A percentile compares a stretch with the other conserved stretches of the same genome.
Conservation (phyloP, 2,329 filamentous ascomycete species). For the Akanthomyces dipterigenus region DNA sequence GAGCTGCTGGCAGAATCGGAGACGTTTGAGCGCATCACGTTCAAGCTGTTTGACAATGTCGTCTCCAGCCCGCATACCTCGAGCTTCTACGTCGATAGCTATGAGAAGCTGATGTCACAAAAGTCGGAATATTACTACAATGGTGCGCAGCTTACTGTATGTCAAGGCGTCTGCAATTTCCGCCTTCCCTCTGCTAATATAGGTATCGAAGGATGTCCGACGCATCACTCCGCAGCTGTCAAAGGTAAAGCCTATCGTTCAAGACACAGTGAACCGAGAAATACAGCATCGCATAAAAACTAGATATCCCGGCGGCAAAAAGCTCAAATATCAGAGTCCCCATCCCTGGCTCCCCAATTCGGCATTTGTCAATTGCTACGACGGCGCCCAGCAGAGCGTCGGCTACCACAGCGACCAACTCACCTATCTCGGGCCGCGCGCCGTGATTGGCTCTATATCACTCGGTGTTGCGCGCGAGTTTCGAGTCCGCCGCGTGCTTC, state of each 20-base stretch:
- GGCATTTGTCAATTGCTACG: constrained; percentile 91
- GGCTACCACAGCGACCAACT: constrained; percentile 91
- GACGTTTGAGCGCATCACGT: constrained; percentile 63
- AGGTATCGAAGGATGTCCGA: constrained; percentile 56
- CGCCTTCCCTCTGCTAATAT: not conserved
- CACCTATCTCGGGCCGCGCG: constrained; percentile 83
- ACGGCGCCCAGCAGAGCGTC: constrained; percentile 72
- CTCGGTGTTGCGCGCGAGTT: constrained; percentile 92
- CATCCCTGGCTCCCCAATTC: constrained; percentile 76
- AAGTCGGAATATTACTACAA: constrained; percentile 83
- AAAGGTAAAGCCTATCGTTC: constrained; percentile 61
- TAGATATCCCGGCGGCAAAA: constrained; percentile 61
- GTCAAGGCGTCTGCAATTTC: not conserved
- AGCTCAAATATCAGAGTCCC: constrained; percentile 71
- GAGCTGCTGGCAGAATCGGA: constrained; percentile 71
- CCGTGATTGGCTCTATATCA: constrained; percentile 84
- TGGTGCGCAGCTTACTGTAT: constrained; percentile 60
- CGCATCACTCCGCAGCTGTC: constrained; percentile 68
- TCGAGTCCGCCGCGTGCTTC: constrained; percentile 70
- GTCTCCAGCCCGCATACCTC: constrained; percentile 81
- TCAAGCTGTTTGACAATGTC: constrained; percentile 82
- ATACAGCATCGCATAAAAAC: constrained; percentile 64
- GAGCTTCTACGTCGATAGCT: constrained; percentile 73
- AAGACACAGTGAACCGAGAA: constrained; percentile 69
- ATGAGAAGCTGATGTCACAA: constrained; percentile 62